These are phyloP conservation scores for Drechslera avenae DNA, from an alignment of 2,329 filamentous ascomycete genomes.

Conservation along the genomic window DNA sequence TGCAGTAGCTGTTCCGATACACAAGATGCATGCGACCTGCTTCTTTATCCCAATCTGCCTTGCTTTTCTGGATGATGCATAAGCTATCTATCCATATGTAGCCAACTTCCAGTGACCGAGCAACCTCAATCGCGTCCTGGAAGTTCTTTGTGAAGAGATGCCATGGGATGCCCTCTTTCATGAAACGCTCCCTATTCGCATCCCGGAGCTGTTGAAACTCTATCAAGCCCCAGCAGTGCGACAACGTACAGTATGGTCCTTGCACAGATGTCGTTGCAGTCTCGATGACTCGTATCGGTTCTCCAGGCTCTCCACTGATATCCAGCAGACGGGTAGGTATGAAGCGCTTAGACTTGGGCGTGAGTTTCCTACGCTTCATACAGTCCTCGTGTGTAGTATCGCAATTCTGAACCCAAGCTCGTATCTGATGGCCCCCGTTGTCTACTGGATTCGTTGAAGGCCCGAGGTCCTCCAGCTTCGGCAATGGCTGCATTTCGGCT, in stretches of 20 bases:
- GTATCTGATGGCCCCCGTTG: constrained; percentile 11
- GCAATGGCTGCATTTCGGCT: constrained; percentile 14
- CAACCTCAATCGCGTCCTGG: constrained; percentile 30
- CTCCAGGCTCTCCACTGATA: constrained; percentile 6
- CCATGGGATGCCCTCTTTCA: constrained; percentile 22
- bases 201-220: constrained; percentile 13
- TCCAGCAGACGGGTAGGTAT: constrained; percentile 33
- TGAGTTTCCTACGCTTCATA: constrained; percentile 16
- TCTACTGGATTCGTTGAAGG: constrained; percentile 5
- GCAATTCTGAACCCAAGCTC: constrained; percentile 26
- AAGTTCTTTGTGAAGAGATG: constrained; percentile 28
- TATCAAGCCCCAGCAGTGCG: constrained; percentile 33
- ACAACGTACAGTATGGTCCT: constrained; percentile 28
- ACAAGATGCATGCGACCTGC: constrained; percentile 33
- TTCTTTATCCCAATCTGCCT: constrained; percentile 28
- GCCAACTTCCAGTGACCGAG: constrained; percentile 22
- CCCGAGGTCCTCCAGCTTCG: constrained; percentile 14
- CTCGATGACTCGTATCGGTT: constrained; percentile 22
- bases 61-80: constrained; percentile 24
- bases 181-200: constrained; percentile 14
- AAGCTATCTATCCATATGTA: constrained; percentile 39
- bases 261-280: constrained; percentile 14
- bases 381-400: constrained; percentile 22
- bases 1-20: constrained; percentile 38
- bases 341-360: constrained; percentile 1